Evolutionary conservation across 2,329 filamentous ascomycete genomes (phyloP).

Genomic region (Aspergillus cejpii): DNA sequence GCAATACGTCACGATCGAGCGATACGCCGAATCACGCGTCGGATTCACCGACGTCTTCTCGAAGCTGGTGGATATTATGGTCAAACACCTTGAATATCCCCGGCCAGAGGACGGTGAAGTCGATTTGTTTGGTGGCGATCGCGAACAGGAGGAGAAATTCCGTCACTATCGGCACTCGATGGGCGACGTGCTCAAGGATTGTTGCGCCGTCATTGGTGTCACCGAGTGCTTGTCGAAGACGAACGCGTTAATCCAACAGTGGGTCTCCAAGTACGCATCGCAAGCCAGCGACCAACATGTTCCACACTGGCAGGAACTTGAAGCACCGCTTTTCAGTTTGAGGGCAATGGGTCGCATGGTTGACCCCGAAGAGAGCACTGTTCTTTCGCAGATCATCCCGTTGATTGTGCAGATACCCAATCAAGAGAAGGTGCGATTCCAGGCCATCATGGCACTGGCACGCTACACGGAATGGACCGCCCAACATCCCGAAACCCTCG

Average conservation of each 20-base stretch:
- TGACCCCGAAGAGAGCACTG: constrained; percentile 74
- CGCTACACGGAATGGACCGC: constrained; percentile 98
- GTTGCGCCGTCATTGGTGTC: constrained; percentile 91
- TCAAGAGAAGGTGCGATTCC: constrained; percentile 97
- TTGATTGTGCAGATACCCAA: constrained; percentile 88
- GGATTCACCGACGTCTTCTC: constrained; percentile 76
- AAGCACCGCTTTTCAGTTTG: constrained; percentile 91
- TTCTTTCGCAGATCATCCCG: constrained; percentile 86
- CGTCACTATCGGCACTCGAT: constrained; percentile 93
- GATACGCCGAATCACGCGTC: constrained; percentile 74
- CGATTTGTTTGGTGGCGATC: constrained; percentile 91
- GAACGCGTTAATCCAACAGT: constrained; percentile 74
- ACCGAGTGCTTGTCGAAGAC: constrained; percentile 87
- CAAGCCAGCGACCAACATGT: constrained; percentile 68
- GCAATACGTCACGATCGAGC: constrained; percentile 86
- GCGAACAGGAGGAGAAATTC: constrained; percentile 94
- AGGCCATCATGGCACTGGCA: constrained; percentile 94
- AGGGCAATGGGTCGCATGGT: constrained; percentile 97
- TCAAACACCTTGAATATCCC: constrained; percentile 84
- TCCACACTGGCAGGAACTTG: constrained; percentile 92
- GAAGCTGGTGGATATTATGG: constrained; percentile 84
- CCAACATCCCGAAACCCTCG: constrained; percentile 83
- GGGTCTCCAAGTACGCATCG: constrained; percentile 75
- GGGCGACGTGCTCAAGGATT: constrained; percentile 96
- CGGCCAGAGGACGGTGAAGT: constrained; percentile 65